Base-by-base conservation (phyloP, 169 alveolate genomes). In the Eimeria maxima region DNA sequence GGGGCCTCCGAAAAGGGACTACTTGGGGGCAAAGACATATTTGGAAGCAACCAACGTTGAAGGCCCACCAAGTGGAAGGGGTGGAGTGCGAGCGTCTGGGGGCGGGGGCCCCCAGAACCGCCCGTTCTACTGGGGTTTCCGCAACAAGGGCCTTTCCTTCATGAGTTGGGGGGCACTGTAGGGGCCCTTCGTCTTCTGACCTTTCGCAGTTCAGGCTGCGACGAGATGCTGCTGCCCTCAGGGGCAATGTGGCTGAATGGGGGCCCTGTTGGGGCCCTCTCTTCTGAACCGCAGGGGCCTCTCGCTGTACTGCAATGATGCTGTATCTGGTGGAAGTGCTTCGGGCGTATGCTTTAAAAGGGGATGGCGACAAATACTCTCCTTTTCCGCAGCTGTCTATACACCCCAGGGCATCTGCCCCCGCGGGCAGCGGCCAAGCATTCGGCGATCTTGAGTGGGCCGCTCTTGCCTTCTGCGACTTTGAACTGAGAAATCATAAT, bases 181-280 rank as follows among this genome's bases (percentile, higher is more conserved):
- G 38, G 76, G 44, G 33, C 76, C 76, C 76, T 16, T 1, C 33
- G 76, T 1, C 10, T 67, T 22, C 24, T 13, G 33, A 67, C 33
- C 44, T 27, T 27, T 27, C 44, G 76, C 14, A 11, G 27, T 67
- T 53, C 60, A 0, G 60, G 60, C 60, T 53, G 60, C 20, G 60
- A 14, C 16, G 16, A 11, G 20, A 14, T 14, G 16, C 10, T 7
- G 60, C 3, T 53, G 60, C 60, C 20, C 60, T 53, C 60, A 67
- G 76, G 76, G 76, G 38, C 76, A 18, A 7, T 53, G 33, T 22
- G 3, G 38, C 44, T 67, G 27, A 8, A 27, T 24, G 76, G 76
- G 76, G 76, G 76, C 76, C 76, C 76, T 67, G 14, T 27, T 18
- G 33, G 76, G 76, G 76, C 76, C 76, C 76, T 67, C 76, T 0